Evolutionary conservation across 1,284 basidiomycete species (phyloP).

Genomic region (Bondarzewia mesenterica): DNA sequence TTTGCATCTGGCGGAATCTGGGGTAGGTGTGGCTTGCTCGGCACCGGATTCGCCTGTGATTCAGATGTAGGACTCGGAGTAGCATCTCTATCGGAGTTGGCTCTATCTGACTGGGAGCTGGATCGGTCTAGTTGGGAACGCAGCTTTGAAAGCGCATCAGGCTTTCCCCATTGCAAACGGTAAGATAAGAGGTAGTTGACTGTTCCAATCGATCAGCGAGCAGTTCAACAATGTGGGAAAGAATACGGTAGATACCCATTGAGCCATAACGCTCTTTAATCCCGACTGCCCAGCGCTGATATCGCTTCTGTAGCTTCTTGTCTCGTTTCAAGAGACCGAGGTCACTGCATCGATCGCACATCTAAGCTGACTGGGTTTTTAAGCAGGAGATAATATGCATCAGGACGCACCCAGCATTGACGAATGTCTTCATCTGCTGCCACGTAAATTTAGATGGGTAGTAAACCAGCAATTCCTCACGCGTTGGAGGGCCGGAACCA

Average conservation of each 20-base stretch:
- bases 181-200: constrained; percentile 59
- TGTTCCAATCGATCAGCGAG: constrained; percentile 18
- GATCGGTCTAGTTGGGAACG: constrained; percentile 20
- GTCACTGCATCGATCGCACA: too few relatives aligned
- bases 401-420: constrained; percentile 61
- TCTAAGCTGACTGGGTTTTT: neutral
- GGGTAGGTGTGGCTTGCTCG: constrained; percentile 13
- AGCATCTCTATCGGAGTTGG: too few relatives aligned
- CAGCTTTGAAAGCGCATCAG: constrained; percentile 46
- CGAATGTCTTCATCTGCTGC: constrained; percentile 64
- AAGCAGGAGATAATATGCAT: neutral
- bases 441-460: constrained; percentile 74
- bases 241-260: constrained; percentile 33
- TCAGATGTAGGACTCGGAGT: too few relatives aligned
- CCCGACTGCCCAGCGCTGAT: constrained; percentile 48
- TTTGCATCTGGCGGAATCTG: constrained; percentile 25
- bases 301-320: constrained; percentile 55
- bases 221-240: neutral
- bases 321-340: constrained; percentile 73
- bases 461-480: constrained; percentile 52
- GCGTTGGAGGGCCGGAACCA: constrained; percentile 53
- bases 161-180: constrained; percentile 67
- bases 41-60: neutral
- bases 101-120: too few relatives aligned
- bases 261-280: constrained; percentile 56